phyloP scores from a whole-genome alignment of 805 yeast species.

The Wickerhamomyces rabaulensis region DNA sequence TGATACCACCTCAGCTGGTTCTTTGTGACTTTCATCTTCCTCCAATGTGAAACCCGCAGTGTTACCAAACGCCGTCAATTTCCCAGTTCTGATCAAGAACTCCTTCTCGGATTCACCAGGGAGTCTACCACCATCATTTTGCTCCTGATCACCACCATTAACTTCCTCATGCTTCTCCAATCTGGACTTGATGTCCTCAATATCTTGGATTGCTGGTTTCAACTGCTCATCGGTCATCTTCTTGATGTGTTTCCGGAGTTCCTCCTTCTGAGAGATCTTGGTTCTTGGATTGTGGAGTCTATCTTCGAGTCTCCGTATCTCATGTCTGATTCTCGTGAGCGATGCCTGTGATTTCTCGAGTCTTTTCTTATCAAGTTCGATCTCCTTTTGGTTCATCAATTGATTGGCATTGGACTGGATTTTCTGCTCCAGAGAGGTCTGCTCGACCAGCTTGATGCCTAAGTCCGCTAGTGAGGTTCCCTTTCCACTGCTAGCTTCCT shows the following conservation, averaged over 20 bases:
- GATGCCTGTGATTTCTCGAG: constrained; percentile 59
- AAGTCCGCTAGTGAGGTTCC: constrained; percentile 3
- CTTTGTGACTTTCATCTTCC: constrained; percentile 22
- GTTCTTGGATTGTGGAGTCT: constrained; percentile 48
- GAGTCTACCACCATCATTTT: constrained; percentile 25
- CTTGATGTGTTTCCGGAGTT: constrained; percentile 47
- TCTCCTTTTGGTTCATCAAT: constrained; percentile 54
- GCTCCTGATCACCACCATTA: constrained; percentile 7
- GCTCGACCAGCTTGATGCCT: constrained; percentile 67
- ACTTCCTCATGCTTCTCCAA: constrained; percentile 28
- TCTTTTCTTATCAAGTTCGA: constrained; percentile 70
- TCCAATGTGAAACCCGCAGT: constrained; percentile 47
- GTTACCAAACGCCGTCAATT: constrained; percentile 89
- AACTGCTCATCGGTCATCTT: constrained; percentile 47
- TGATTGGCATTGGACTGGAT: constrained; percentile 67
- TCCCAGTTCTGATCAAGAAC: constrained; percentile 80
- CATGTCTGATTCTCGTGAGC: constrained; percentile 36
- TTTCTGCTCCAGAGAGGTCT: constrained; percentile 68
- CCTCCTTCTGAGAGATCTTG: constrained; percentile 59
- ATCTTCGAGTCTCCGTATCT: constrained; percentile 41
- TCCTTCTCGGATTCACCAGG: constrained; percentile 80
- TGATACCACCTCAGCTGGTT: constrained; percentile 8
- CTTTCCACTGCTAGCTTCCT: not conserved
- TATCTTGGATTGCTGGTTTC: constrained; percentile 49
- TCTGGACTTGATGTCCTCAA: constrained; percentile 53